Evolutionary conservation across 345 rosid genomes (phyloP).

Genomic region (Euphorbia lathyris): DNA sequence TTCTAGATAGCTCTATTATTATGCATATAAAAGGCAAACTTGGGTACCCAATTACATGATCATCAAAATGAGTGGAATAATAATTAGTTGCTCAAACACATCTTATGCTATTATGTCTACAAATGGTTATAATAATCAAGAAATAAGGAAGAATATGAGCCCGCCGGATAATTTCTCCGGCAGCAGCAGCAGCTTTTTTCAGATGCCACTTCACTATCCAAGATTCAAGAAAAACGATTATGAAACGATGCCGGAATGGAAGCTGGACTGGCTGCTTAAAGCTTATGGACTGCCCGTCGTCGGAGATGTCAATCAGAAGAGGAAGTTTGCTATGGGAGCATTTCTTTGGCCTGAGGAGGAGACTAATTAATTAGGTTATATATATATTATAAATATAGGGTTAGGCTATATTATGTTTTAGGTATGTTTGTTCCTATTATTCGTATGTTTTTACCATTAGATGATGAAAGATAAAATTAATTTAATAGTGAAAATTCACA

Average conservation of each 20-base stretch:
- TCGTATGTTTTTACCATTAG: too few relatives aligned
- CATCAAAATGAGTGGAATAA: too few relatives aligned
- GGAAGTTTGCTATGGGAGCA: constrained; percentile 59
- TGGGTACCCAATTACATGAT: too few relatives aligned
- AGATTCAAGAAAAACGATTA: constrained; percentile 52
- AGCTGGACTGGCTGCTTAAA: constrained; percentile 44
- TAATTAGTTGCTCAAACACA: constrained; percentile 8
- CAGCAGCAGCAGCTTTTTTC: constrained; percentile 35
- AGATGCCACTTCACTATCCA: constrained; percentile 63
- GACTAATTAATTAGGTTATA: background rate
- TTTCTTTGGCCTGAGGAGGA: constrained; percentile 48
- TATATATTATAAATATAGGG: too few relatives aligned
- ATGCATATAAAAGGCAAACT: too few relatives aligned
- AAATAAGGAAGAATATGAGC: constrained; percentile 8
- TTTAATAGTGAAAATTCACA: too few relatives aligned
- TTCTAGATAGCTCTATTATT: too few relatives aligned
- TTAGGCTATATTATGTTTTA: too few relatives aligned
- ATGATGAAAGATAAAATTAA: too few relatives aligned
- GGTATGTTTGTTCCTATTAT: too few relatives aligned
- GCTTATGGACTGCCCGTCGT: constrained; percentile 43
- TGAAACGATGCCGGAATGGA: constrained; percentile 60
- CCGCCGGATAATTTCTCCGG: constrained; percentile 9
- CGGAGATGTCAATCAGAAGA: constrained; percentile 51
- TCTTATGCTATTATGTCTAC: background rate
- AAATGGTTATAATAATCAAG: constrained; percentile 18